phyloP scores from a whole-genome alignment of 306 rosid species.

The Cercis canadensis region DNA sequence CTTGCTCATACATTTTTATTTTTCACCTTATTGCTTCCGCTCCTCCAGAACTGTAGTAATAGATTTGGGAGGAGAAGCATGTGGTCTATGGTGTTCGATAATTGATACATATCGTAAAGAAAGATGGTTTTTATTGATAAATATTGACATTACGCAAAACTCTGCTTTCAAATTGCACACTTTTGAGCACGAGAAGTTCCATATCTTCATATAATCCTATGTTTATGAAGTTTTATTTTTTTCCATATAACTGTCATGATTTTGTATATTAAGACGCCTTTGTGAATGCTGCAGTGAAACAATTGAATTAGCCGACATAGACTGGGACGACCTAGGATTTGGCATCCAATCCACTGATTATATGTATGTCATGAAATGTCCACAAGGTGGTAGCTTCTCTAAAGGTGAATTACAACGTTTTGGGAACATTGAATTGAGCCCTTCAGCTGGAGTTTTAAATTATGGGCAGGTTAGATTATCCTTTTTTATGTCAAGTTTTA shows the following conservation, averaged over 20 bases:
- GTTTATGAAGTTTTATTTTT: neutral
- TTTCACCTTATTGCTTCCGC: neutral
- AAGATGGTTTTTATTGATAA: neutral
- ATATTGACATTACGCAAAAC: neutral
- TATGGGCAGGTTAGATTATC: conserved; percentile 81
- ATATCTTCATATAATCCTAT: neutral
- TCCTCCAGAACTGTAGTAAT: neutral
- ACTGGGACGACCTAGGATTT: conserved; percentile 95
- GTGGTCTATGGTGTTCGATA: neutral
- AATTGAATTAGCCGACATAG: conserved; percentile 64
- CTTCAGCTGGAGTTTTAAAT: conserved; percentile 88
- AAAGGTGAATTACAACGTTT: conserved; percentile 82
- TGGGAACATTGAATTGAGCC: conserved; percentile 90
- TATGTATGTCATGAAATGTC: conserved; percentile 83
- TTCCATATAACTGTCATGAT: neutral
- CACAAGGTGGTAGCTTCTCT: conserved; percentile 65
- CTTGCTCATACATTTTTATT: neutral
- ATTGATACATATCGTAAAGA: neutral
- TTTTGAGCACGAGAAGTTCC: neutral
- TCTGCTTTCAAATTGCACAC: neutral
- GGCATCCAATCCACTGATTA: conserved; percentile 79
- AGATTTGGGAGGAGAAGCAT: neutral
- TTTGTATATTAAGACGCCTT: conserved; percentile 14
- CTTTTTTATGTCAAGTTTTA: neutral
- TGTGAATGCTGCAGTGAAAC: conserved; percentile 45